Conservation (phyloP, 1,284 basidiomycete species). For the Gymnopus androsaceus region DNA sequence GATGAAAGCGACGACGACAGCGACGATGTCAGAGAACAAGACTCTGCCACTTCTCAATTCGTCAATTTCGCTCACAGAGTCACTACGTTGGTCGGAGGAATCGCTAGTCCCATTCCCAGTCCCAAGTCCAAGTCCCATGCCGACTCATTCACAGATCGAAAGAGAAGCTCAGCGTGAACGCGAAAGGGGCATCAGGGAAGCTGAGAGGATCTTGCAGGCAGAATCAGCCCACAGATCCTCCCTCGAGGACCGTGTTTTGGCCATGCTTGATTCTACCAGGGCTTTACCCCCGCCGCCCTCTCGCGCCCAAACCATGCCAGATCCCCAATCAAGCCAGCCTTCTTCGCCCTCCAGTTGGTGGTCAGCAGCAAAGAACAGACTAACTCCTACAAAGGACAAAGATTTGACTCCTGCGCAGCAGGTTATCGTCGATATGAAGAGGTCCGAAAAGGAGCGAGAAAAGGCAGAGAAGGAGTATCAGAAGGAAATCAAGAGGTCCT, state of each 20-base stretch:
- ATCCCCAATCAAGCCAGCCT: neutral
- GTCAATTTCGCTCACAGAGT: conserved; percentile 73
- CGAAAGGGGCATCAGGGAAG: conserved; percentile 35
- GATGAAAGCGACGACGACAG: conserved; percentile 47
- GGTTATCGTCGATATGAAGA: conserved; percentile 70
- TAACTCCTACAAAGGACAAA: conserved; percentile 75
- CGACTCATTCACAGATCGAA: conserved; percentile 74
- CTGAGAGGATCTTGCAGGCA: conserved; percentile 38
- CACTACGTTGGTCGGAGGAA: conserved; percentile 56
- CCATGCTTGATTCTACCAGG: conserved; percentile 59
- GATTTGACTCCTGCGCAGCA: conserved; percentile 83
- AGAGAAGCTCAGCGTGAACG: conserved; percentile 75
- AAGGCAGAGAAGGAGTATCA: conserved; percentile 41
- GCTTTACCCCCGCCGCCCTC: conserved; percentile 42
- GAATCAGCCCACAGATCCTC: conserved; percentile 65
- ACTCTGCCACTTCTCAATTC: conserved; percentile 60
- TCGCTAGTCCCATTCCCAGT: conserved; percentile 38
- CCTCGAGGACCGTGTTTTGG: conserved; percentile 72
- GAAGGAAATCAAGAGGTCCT: conserved; percentile 11
- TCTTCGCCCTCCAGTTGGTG: conserved; percentile 61
- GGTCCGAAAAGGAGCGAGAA: conserved; percentile 63
- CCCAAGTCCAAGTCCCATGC: conserved; percentile 40
- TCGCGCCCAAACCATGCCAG: conserved; percentile 14
- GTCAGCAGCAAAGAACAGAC: conserved; percentile 64
- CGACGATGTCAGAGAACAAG: conserved; percentile 39